Base-by-base conservation (phyloP, 2,329 filamentous ascomycete species). In the Claviceps pazoutovae region DNA sequence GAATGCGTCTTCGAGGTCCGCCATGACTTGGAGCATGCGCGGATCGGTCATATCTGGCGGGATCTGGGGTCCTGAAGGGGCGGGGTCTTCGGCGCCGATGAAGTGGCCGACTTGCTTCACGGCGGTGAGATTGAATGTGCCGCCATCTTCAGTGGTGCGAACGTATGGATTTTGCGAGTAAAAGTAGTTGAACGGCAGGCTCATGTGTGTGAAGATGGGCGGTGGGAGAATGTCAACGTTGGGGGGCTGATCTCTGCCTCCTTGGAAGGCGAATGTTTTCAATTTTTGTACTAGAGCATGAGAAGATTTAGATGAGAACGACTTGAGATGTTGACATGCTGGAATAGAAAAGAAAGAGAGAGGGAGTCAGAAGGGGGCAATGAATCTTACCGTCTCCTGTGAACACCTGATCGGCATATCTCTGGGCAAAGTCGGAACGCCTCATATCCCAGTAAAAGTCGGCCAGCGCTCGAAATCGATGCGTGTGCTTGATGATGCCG, bases 111-210 rank as follows among this genome's bases (percentile, higher is more conserved):
- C 66, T 57, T 79, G 71, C 68, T 80, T 73, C 64, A 84, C 78
- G 46, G 66, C 80, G 59, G 68, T 80, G 60, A 67, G 78, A 62
- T 75, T 86, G 67, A 74, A 79, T 66, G 72, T 75, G 23, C 71
- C 71, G 13, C 77, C 78, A 48, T 73, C 70, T 42, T 72, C 75
- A 4, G 80, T 81, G 51, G 81, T 71, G 49, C 76, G 82, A 26
- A 90, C 84, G 51, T 84, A 84, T 0, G 86, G 80, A 55, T 95
- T 95, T 67, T 96, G 91, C 39, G 86, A 83, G 68, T 94, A 96
- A 56, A 82, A 82, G 66, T 83, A 86, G 60, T 79, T 83, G 68
- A 89, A 90, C 2, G 86, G 86, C 37, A 91, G 71, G 14, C 79
- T 77, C 64, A 83, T 81, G 52, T 84, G 81, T 2, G 86, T 83